These are phyloP conservation scores for Backusella circina DNA, from an alignment of 192 early-diverging fungal genomes.

Conservation along the genomic window DNA sequence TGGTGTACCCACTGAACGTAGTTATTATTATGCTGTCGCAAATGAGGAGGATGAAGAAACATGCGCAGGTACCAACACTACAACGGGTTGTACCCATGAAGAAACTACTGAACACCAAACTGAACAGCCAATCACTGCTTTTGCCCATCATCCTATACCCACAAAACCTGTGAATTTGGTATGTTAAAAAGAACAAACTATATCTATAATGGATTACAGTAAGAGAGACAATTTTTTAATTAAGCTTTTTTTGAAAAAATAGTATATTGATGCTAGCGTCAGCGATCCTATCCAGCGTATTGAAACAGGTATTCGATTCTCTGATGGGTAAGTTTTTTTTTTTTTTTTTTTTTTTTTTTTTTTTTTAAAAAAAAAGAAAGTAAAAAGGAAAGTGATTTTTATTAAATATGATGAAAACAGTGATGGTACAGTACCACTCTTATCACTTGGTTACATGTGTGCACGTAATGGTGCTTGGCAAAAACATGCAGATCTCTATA, in stretches of 20 bases:
- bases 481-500: conserved; percentile 64
- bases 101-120: neutral
- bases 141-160: neutral
- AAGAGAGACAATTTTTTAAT: neutral
- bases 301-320: conserved; percentile 63
- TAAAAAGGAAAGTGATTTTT: neutral
- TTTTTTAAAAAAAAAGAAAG: neutral
- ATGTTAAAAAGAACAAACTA: neutral
- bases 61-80: neutral
- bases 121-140: neutral
- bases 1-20: conserved; percentile 75
- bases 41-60: conserved; percentile 23
- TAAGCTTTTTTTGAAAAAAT: neutral
- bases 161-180: neutral
- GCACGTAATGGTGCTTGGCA: conserved; percentile 67
- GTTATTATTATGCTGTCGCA: conserved; percentile 65
- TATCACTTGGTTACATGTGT: conserved; percentile 90
- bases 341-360: no score
- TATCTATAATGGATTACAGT: neutral
- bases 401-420: conserved; percentile 36
- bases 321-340: conserved; percentile 60
- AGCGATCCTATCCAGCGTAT: conserved; percentile 56
- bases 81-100: neutral
- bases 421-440: conserved; percentile 84
- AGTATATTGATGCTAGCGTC: conserved; percentile 56